Conservation (phyloP, 148 eudicot genomes). For the Amaranthus hypochondriacus region DNA sequence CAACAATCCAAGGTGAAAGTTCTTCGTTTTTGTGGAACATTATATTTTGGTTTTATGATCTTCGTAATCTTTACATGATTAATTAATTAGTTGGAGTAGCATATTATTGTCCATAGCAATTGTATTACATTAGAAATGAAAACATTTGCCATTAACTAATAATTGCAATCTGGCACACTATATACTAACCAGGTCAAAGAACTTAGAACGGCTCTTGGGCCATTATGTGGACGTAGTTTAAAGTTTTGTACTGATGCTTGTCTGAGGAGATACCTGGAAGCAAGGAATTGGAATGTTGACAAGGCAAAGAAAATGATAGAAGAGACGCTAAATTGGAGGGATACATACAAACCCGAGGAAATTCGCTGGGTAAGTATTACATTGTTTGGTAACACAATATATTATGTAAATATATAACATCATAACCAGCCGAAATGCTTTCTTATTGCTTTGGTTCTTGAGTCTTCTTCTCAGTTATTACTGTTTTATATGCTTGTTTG, state of each 20-base stretch:
- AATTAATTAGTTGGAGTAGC: neutral
- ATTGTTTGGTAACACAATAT: neutral
- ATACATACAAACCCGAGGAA: conserved; percentile 80
- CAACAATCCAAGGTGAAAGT: conserved; percentile 54
- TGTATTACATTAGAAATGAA: neutral
- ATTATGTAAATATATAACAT: conserved; percentile 1
- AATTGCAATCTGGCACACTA: neutral
- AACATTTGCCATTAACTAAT: neutral
- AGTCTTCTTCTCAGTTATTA: neutral
- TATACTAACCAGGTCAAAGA: conserved; percentile 43
- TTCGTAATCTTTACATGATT: no score
- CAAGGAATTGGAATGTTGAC: conserved; percentile 82
- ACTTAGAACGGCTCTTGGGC: conserved; percentile 61
- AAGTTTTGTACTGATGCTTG: conserved; percentile 72
- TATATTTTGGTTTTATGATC: no score
- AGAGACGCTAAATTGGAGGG: conserved; percentile 85
- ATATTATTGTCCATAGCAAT: neutral
- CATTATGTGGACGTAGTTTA: conserved; percentile 50
- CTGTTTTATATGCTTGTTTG: neutral
- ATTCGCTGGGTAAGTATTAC: conserved; percentile 76
- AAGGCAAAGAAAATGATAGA: conserved; percentile 83
- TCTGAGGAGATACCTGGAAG: conserved; percentile 77
- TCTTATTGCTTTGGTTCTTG: neutral
- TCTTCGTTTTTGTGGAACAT: neutral
- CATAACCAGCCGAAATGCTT: neutral